phyloP scores from a whole-genome alignment of 2,329 filamentous ascomycete genomes.

The Paraphoma chrysanthemicola region DNA sequence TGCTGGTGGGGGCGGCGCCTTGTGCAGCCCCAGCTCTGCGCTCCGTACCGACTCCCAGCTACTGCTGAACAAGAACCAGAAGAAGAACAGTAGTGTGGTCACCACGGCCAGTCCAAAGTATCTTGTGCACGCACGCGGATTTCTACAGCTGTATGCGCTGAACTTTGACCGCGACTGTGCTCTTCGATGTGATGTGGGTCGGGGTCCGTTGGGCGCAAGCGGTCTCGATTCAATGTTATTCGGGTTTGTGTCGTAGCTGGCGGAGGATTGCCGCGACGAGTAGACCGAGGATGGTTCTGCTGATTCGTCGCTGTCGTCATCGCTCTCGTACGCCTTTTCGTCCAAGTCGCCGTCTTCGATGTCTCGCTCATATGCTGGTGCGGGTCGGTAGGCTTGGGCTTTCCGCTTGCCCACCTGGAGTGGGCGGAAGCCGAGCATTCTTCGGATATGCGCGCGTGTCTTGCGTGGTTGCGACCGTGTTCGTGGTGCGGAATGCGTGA shows the following conservation, averaged over 20 bases:
- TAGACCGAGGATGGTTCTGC: slow-evolving; percentile 53
- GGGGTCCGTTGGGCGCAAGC: slow-evolving; percentile 20
- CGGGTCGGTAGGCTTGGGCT: slow-evolving; percentile 38
- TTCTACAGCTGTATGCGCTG: slow-evolving; percentile 60
- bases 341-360: slow-evolving; percentile 42
- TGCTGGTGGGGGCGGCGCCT: slow-evolving; percentile 68
- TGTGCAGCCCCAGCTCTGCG: slow-evolving; percentile 64
- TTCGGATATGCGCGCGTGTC: not conserved
- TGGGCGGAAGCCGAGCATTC: slow-evolving; percentile 47
- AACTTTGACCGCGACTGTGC: slow-evolving; percentile 34
- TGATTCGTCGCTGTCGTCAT: slow-evolving; percentile 43
- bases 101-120: slow-evolving; percentile 79
- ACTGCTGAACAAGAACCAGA: slow-evolving; percentile 75
- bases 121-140: slow-evolving; percentile 76
- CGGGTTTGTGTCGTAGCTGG: slow-evolving; percentile 37
- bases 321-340: slow-evolving; percentile 50
- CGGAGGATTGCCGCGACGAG: slow-evolving; percentile 61
- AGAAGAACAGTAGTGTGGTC: slow-evolving; percentile 75
- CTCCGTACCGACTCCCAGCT: slow-evolving; percentile 73
- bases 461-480: not conserved
- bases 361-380: slow-evolving; percentile 38
- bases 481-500: not conserved
- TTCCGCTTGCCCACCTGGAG: slow-evolving; percentile 48
- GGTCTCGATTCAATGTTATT: slow-evolving; percentile 32
- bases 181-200: slow-evolving; percentile 20